Base-by-base conservation (phyloP, 805 yeast genomes). In the Nakazawaea ambrosiae region DNA sequence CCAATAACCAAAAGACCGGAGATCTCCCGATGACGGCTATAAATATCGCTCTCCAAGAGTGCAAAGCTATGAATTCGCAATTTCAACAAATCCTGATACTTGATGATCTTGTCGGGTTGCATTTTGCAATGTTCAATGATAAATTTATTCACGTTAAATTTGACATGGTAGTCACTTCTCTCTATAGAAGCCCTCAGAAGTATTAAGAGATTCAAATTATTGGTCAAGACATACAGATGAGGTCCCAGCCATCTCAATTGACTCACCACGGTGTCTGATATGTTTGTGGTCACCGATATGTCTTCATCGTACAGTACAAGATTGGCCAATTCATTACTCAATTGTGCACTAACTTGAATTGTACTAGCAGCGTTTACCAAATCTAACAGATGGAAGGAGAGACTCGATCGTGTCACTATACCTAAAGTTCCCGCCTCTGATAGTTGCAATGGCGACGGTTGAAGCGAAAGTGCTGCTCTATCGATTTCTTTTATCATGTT, bases 51-150 rank as follows among this genome's bases (percentile, higher is more conserved):
- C n/a, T n/a, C n/a, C n/a, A n/a, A n/a, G n/a, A 55, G 48, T 11
- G 37, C 49, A 26, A 53, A 41, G 11, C 54, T 46, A 24, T 50
- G 54, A n/a, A 51, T 37, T 31, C 57, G 42, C 12, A 54, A 35
- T 28, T 30, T 27, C 27, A 34, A 28, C 14, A 53, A 26, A 27
- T 46, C 41, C 2, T 41, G 31, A n/a, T 22, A 34, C 6, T 29
- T 39, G 15, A 51, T 33, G 4, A 49, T 19, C 20, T 37, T 45
- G 5, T 33, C 22, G 16, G 42, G n/a, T 27, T 47, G 31, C 3
- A 54, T 35, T 10, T 42, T 25, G 4, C 30, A 19, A 18, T 34
- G 15, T 11, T 44, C 31, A 22, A 41, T 26, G 15, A 50, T 33
- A 17, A 20, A 18, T 4, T 43, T 41, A 4, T 37, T 29, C 4